These are phyloP conservation scores for Rhizoclosmatium sp. DNA, from an alignment of 192 early-diverging fungal genomes.

Conservation along the genomic window DNA sequence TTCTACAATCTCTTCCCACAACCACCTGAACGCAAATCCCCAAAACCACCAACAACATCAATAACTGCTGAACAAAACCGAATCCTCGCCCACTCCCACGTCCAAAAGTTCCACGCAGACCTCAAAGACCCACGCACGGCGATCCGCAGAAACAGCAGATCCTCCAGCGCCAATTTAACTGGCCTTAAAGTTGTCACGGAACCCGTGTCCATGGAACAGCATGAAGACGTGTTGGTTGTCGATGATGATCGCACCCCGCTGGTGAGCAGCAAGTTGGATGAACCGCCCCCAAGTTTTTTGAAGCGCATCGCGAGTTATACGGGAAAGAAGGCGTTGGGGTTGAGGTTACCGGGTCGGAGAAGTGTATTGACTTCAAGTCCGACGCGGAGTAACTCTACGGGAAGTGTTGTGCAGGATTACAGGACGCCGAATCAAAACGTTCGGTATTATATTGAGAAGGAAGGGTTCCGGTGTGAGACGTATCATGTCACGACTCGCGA, in stretches of 20 bases:
- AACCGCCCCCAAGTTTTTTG: slow-evolving; percentile 17
- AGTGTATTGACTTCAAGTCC: neutral
- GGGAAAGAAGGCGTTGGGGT: neutral
- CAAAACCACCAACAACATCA: neutral
- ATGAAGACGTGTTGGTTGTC: slow-evolving; percentile 14
- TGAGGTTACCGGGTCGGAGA: neutral
- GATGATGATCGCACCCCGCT: slow-evolving; percentile 1
- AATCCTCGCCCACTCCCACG: slow-evolving; percentile 24
- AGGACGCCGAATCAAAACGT: slow-evolving; percentile 12
- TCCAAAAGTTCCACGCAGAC: slow-evolving; percentile 7
- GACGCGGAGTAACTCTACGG: neutral
- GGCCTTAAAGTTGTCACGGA: neutral
- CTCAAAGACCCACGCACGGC: slow-evolving; percentile 2
- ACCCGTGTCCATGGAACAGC: neutral
- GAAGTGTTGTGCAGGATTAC: neutral
- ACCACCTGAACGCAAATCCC: slow-evolving; percentile 16
- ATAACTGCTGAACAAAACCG: slow-evolving; percentile 20
- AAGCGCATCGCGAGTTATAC: slow-evolving; percentile 31
- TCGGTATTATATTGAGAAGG: slow-evolving; percentile 22
- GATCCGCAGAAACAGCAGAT: slow-evolving; percentile 19
- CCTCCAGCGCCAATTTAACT: neutral
- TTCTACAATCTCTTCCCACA: slow-evolving; percentile 33
- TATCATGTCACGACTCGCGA: slow-evolving; percentile 26
- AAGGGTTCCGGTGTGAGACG: slow-evolving; percentile 28
- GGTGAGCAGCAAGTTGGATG: neutral